Percentiles rank a stretch among this genome's conserved stretches.
These are phyloP conservation scores for Inga leiocalycina DNA, from an alignment of 306 rosid genomes.

Conservation along the genomic window DNA sequence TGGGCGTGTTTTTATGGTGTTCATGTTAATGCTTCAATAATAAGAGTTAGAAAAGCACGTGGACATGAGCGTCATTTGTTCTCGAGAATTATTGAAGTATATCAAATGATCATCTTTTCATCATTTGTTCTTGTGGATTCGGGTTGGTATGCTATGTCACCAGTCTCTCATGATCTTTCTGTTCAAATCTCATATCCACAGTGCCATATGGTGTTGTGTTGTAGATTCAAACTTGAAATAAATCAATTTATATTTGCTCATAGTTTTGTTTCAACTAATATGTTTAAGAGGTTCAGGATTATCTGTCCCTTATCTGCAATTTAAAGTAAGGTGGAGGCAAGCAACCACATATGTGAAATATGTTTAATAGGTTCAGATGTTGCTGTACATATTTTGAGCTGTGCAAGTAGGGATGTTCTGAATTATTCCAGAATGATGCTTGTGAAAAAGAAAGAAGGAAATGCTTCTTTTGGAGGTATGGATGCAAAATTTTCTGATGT, in stretches of 20 bases:
- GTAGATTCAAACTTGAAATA: slow-evolving; percentile 7
- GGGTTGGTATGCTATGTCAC: background rate
- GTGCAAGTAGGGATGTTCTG: slow-evolving; percentile 45
- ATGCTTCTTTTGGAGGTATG: slow-evolving; percentile 23
- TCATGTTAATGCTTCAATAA: background rate
- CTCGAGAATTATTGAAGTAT: background rate
- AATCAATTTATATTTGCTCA: background rate
- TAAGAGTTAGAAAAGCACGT: background rate
- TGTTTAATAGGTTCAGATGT: slow-evolving; percentile 38
- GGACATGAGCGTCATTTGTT: background rate
- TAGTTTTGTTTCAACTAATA: slow-evolving; percentile 11
- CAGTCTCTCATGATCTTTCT: background rate
- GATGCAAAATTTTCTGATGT: too few species aligned
- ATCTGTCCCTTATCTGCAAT: too few species aligned
- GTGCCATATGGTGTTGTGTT: background rate
- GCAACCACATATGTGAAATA: background rate
- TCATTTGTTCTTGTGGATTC: background rate
- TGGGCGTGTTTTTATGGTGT: background rate
- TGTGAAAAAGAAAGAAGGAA: slow-evolving; percentile 26
- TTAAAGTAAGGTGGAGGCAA: background rate
- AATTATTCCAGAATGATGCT: slow-evolving; percentile 25
- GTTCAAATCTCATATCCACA: background rate
- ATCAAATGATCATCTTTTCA: background rate
- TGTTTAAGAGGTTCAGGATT: background rate
- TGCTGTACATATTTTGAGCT: slow-evolving; percentile 73